Evolutionary conservation across 495 filamentous ascomycete genomes (phyloP), one percentile per base, ranked within the genome.

Genomic region (Aspergillus cavernicola): DNA sequence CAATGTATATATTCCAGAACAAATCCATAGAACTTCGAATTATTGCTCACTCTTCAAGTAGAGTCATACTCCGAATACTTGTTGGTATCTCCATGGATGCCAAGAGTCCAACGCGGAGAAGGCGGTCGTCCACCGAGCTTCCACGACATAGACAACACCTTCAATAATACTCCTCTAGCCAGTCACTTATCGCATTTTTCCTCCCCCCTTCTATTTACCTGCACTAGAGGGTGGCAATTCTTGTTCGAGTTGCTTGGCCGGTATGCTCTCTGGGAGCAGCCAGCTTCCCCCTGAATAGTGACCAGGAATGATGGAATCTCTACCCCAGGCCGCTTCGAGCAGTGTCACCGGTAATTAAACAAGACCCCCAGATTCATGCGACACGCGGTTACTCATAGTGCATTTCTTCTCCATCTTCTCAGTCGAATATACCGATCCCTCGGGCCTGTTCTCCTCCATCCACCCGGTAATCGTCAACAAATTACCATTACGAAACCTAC

Each of bases 401-500:
- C 19, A 16, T 24, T 12, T 13, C 36, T 49, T 19, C 38, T 39
- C 16, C 20, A 8, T 22, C 28, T 6, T 19, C 36, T 33, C 43
- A 81, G 77, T 79, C 44, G 74, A 79, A 60, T 98, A 96, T 67
- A 89, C 85, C 71, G 93, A 98, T 68, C 92, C 95, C 12, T 87
- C 85, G 56, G 87, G 86, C 45, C 78, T 96, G 44, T 97, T 90
- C 63, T 82, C 87, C 50, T 77, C 88, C 15, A 72, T 97, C n/a
- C 85, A 87, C 9, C 76, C 86, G 1, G 78, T 89, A 52, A 77
- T 97, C 51, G 80, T 86, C 38, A 72, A 85, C 42, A 85, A 90
- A 36, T 79, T 98, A 4, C 93, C 93, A 10, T 77, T 98, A n/a
- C 85, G 84, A 48, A 92, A 96, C 65, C 84, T 98, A 39, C 87